A percentile compares a stretch with the other conserved stretches of the same genome.
phyloP scores from a whole-genome alignment of 139 green algal species.

The Zygnema cylindricum region DNA sequence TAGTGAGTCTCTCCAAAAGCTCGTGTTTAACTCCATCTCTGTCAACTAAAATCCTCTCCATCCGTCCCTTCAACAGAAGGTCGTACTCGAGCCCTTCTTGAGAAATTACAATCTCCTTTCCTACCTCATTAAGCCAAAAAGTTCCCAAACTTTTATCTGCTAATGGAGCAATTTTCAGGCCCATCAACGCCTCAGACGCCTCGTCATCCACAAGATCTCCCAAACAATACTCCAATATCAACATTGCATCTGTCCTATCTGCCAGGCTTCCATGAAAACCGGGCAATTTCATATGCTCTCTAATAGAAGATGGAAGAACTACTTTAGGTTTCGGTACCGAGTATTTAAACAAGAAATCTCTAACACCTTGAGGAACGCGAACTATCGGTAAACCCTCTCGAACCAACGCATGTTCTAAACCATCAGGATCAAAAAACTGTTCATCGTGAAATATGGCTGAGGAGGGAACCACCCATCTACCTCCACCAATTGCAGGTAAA shows the following conservation, averaged over 20 bases:
- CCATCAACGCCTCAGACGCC: conserved; percentile 58
- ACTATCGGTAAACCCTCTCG: conserved; percentile 47
- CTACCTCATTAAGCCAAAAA: conserved; percentile 27
- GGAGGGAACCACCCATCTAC: conserved; percentile 66
- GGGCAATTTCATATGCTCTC: conserved; percentile 7
- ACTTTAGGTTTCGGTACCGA: neutral
- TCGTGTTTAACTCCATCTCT: conserved; percentile 5
- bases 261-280: conserved; percentile 19
- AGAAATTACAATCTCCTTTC: neutral
- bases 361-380: neutral
- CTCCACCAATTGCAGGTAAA: conserved; percentile 18
- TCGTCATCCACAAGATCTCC: conserved; percentile 63
- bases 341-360: conserved; percentile 36
- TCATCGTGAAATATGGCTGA: conserved; percentile 51
- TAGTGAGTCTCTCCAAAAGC: conserved; percentile 28
- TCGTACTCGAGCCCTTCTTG: conserved; percentile 22
- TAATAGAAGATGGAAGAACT: conserved; percentile 3
- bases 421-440: conserved; percentile 18
- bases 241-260: neutral
- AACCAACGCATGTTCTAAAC: conserved; percentile 45
- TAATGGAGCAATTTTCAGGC: conserved; percentile 71
- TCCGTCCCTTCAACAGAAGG: conserved; percentile 6
- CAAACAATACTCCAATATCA: conserved; percentile 69
- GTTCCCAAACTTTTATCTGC: conserved; percentile 16
- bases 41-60: conserved; percentile 1